These are phyloP conservation scores for Emericellopsis atlantica DNA, from an alignment of 2,329 filamentous ascomycete genomes.

Conservation along the genomic window DNA sequence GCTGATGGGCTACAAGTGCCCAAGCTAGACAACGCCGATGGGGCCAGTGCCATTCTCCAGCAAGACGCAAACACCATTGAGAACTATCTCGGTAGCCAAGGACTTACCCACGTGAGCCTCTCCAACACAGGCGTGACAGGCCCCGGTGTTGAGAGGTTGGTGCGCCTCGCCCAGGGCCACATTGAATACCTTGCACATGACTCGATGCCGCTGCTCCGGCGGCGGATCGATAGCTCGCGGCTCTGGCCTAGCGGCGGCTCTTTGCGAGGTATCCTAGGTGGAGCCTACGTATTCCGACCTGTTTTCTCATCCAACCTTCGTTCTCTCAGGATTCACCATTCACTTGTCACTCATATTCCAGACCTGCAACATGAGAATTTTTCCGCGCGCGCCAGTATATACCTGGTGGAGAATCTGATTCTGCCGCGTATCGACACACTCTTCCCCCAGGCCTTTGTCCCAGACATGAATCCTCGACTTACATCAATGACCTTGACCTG, in stretches of 20 bases:
- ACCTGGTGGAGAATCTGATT: slow-evolving; percentile 31
- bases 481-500: slow-evolving; percentile 37
- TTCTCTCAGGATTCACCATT: slow-evolving; percentile 44
- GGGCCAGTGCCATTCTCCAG: slow-evolving; percentile 9
- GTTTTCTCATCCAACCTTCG: slow-evolving; percentile 40
- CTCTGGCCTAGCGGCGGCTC: slow-evolving; percentile 16
- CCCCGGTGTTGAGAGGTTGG: slow-evolving; percentile 25
- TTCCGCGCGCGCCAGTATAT: slow-evolving; percentile 19
- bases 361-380: slow-evolving; percentile 25
- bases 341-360: slow-evolving; percentile 41
- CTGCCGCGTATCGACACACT: slow-evolving; percentile 27
- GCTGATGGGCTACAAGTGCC: slow-evolving; percentile 12
- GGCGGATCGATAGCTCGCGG: slow-evolving; percentile 2
- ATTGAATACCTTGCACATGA: slow-evolving; percentile 42
- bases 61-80: slow-evolving; percentile 7
- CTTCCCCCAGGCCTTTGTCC: slow-evolving; percentile 34
- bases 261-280: slow-evolving; percentile 30
- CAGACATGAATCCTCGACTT: slow-evolving; percentile 44
- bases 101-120: slow-evolving; percentile 41
- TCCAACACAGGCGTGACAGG: slow-evolving; percentile 35
- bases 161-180: slow-evolving; percentile 28
- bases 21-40: slow-evolving; percentile 15
- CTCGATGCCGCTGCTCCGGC: slow-evolving; percentile 17
- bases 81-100: slow-evolving; percentile 8
- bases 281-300: slow-evolving; percentile 35